Base-by-base conservation (phyloP, 495 filamentous ascomycete species). In the Chaetomium fimeti region DNA sequence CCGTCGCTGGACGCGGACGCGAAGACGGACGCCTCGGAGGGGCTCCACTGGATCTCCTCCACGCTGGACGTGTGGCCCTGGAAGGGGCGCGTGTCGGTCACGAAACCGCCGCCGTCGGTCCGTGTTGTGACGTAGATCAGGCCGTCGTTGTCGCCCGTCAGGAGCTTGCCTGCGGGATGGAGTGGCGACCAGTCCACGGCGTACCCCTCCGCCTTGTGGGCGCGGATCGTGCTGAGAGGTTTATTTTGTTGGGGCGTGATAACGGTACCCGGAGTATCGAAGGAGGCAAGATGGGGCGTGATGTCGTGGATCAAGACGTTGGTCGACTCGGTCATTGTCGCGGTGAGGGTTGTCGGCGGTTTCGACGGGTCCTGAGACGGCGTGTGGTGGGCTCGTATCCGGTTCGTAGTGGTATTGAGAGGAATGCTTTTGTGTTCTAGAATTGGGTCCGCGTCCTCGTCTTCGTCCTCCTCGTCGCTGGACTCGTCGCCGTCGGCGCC, bases 11-110 rank as follows among this genome's bases (percentile, higher is more conserved):
- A 92, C 11, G 91, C 93, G 5, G 92, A 96, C 0, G 93, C 90
- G 70, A 98, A 97, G 15, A 98, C 93, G 64, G 91, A 91, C 54
- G 83, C 84, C 78, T 98, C 94, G 55, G 87, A 89, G 0, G 94
- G 94, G 25, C 89, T 93, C 94, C 94, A 98, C 72, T 97, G 94
- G 38, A 98, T 79, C 71, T 98, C 94, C 77, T 98, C 94, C 22
- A 98, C 86, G 47, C 90, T 92, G 51, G 88, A 87, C 5, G 82
- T 82, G 79, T 98, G 94, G 28, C 91, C 92, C 15, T 83, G 86
- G 75, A 93, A 93, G 6, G 92, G 84, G 28, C 88, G 82, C 0
- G 82, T 88, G 69, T 93, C 91, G 8, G 91, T 92, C 5, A 90
- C 88, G 85, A 91, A 97, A 54, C 88, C 88, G 27, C 92, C 93